Evolutionary conservation across 192 early-diverging fungal species (phyloP).

Genomic region (Backusella circina): DNA sequence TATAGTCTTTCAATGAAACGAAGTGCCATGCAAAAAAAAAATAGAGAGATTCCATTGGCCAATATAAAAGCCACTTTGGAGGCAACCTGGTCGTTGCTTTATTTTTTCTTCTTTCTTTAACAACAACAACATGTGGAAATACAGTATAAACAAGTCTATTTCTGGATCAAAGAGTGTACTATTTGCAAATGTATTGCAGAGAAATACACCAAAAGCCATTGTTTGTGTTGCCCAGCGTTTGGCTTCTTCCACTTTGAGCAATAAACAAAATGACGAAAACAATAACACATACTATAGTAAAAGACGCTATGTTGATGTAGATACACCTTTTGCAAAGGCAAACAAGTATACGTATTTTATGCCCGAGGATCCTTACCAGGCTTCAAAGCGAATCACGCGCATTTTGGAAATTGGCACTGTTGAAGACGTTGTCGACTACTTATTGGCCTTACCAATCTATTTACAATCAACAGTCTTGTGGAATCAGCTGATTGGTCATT

Average conservation of each 20-base stretch:
- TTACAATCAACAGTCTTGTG: neutral
- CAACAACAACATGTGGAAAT: neutral
- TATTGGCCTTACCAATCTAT: neutral
- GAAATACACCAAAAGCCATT: neutral
- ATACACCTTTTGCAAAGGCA: neutral
- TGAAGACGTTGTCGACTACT: neutral
- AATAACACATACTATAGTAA: neutral
- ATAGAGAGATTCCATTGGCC: too few relatives aligned
- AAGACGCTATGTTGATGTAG: conserved; percentile 2
- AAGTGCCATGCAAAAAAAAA: too few relatives aligned
- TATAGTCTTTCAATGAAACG: too few relatives aligned
- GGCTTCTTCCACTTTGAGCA: neutral
- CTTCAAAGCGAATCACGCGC: neutral
- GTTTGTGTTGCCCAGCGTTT: neutral
- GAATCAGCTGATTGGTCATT: conserved; percentile 4
- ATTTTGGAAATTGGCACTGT: conserved; percentile 8
- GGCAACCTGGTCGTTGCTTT: neutral
- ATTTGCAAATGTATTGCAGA: neutral
- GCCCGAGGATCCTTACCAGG: conserved; percentile 1
- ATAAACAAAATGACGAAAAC: neutral
- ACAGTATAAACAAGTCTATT: neutral
- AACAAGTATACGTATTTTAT: neutral
- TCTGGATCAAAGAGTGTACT: neutral
- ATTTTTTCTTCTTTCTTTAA: neutral
- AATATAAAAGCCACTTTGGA: neutral